phyloP scores from a whole-genome alignment of 1,284 basidiomycete species.

The Bondarzewia mesenterica region DNA sequence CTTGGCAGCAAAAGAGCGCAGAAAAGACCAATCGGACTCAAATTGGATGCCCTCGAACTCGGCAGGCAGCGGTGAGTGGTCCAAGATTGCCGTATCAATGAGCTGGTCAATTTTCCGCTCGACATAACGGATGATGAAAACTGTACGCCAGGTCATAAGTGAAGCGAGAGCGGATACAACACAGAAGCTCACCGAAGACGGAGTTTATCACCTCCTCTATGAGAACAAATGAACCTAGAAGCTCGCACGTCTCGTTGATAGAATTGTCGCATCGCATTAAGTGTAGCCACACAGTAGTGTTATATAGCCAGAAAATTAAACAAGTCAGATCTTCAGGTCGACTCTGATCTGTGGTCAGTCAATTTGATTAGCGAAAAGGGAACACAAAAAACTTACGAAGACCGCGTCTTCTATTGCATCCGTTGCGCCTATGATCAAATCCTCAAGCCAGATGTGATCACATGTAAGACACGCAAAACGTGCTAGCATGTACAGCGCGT shows the following conservation, averaged over 20 bases:
- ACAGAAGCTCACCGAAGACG: conserved; percentile 64
- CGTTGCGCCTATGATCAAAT: conserved; percentile 83
- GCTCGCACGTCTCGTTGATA: conserved; percentile 70
- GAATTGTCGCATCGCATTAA: conserved; percentile 79
- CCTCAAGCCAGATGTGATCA: conserved; percentile 86
- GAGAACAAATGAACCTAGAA: conserved; percentile 71
- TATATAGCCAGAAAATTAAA: conserved; percentile 93
- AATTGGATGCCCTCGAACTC: conserved; percentile 84
- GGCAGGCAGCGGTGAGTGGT: conserved; percentile 73
- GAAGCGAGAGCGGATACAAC: not conserved
- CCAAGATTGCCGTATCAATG: conserved; percentile 79
- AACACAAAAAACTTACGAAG: conserved; percentile 57
- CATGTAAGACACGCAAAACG: conserved; percentile 82
- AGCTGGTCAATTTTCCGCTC: conserved; percentile 86
- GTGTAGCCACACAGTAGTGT: conserved; percentile 84
- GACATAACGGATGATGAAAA: conserved; percentile 91
- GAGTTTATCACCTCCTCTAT: conserved; percentile 90
- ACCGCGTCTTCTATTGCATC: conserved; percentile 89
- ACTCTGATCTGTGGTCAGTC: conserved; percentile 35
- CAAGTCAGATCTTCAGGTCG: conserved; percentile 80
- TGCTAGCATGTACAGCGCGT: conserved; percentile 76
- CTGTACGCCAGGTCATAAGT: conserved; percentile 31
- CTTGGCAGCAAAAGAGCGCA: conserved; percentile 66
- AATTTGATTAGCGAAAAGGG: not conserved
- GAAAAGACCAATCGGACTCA: conserved; percentile 93